Base-by-base conservation (phyloP, 2,329 filamentous ascomycete species). In the Dactylonectria estremocensis region DNA sequence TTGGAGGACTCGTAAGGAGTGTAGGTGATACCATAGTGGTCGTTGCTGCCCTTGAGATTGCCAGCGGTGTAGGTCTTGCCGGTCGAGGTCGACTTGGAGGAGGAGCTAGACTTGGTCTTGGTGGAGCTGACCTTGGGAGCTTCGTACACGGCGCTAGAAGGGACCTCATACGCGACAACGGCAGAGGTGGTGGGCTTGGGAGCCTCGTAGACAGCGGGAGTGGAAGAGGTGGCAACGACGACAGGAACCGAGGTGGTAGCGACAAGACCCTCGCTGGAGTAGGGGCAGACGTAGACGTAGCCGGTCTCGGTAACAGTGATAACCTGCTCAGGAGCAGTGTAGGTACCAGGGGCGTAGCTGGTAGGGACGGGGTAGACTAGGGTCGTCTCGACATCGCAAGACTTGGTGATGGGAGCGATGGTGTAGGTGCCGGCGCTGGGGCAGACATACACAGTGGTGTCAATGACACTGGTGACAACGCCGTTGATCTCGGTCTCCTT, bases 21-120 rank as follows among this genome's bases (percentile, higher is more conserved):
- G 87, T 95, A 96, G 77, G 93, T 93, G 78, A 95, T 92, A 80
- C 89, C 92, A 86, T 89, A 93, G 78, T 91, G 88, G 80, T 87
- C 82, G 60, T 83, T 85, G 75, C 77, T 73, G 75, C 84, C 83
- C 69, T 79, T 77, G 64, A 84, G 78, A 68, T 71, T 68, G 70
- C 79, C 77, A 24, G 69, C 62, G 53, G 16, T 72, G 66, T 74
- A 67, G 68, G 78, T 72, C 64, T 73, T 70, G 56, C 64, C 61
- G 64, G 55, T 50, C 33, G 70, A 66, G 57, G 76, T 64, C 22
- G 74, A 56, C 63, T 73, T 69, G 54, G 73, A 68, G 14, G 56
- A 64, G 28, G 50, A 13, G 16, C 16, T 55, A 28, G 63, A 55
- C 69, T 71, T 66, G 40, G 77, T 71, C 35, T 76, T 66, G 48